Evolutionary conservation across 352 stramenopile genomes (phyloP).

Genomic region (Phytopythium kandeliae): DNA sequence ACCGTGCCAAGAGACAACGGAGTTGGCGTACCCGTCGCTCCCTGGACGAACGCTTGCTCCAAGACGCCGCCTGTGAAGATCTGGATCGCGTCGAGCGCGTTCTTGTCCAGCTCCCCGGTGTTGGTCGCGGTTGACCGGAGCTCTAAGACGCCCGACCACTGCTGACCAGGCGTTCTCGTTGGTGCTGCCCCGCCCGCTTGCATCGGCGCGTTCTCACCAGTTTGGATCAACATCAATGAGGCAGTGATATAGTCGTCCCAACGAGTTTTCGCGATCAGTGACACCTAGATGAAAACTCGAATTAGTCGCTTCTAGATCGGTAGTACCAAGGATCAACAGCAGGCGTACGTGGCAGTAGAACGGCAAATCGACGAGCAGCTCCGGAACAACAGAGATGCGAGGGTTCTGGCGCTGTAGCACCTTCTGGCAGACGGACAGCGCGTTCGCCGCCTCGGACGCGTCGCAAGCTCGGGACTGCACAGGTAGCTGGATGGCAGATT

Average conservation of each 20-base stretch:
- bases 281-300: conserved; percentile 26
- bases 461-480: not conserved
- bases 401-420: conserved; percentile 21
- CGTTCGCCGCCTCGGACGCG: too few relatives aligned
- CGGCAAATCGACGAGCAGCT: conserved; percentile 51
- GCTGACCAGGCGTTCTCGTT: not conserved
- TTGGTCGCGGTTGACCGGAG: conserved; percentile 39
- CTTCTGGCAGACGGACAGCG: conserved; percentile 33
- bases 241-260: conserved; percentile 49
- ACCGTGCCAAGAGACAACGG: too few relatives aligned
- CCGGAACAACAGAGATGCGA: conserved; percentile 29
- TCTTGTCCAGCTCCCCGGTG: conserved; percentile 38
- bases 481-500: not conserved
- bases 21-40: too few relatives aligned
- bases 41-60: not conserved
- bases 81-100: conserved; percentile 22
- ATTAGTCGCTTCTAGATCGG: too few relatives aligned
- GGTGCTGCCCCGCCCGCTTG: not conserved
- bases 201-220: not conserved
- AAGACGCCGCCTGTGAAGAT: conserved; percentile 29
- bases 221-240: conserved; percentile 31
- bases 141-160: conserved; percentile 40
- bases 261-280: conserved; percentile 52
- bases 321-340: not conserved
- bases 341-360: conserved; percentile 50